A percentile compares a stretch with the other conserved stretches of the same genome.
Conservation (phyloP, 352 stramenopile genomes). For the Sclerospora graminicola region DNA sequence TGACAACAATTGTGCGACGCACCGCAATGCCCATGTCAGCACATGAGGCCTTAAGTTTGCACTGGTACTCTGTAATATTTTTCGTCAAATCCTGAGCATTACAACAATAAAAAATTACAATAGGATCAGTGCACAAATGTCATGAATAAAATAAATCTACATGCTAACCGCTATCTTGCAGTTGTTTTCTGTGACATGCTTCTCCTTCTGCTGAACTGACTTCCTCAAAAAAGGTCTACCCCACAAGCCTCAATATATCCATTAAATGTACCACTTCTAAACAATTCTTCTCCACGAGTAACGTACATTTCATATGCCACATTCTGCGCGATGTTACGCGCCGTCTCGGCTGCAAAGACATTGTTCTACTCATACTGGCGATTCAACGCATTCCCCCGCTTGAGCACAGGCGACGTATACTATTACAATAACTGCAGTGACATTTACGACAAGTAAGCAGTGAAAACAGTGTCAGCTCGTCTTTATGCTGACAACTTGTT, state of each 20-base stretch:
- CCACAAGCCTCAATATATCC: not conserved
- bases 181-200: constrained; percentile 71
- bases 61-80: constrained; percentile 66
- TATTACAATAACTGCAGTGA: constrained; percentile 8
- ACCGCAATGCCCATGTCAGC: constrained; percentile 52
- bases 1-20: not conserved
- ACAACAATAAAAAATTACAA: not conserved
- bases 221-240: constrained; percentile 66
- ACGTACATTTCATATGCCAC: constrained; percentile 68
- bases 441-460: not conserved
- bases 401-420: constrained; percentile 70
- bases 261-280: not conserved
- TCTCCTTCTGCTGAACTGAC: constrained; percentile 70
- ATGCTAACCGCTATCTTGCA: constrained; percentile 51
- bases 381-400: constrained; percentile 54
- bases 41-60: constrained; percentile 48
- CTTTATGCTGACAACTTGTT: not conserved
- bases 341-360: constrained; percentile 60
- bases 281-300: not conserved
- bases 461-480: not conserved
- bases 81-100: constrained; percentile 42
- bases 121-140: not conserved
- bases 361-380: constrained; percentile 74
- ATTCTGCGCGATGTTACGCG: constrained; percentile 64
- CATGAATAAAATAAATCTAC: not conserved